These are phyloP conservation scores for Talaromyces nanjingensis DNA, from an alignment of 495 filamentous ascomycete genomes.

Conservation along the genomic window DNA sequence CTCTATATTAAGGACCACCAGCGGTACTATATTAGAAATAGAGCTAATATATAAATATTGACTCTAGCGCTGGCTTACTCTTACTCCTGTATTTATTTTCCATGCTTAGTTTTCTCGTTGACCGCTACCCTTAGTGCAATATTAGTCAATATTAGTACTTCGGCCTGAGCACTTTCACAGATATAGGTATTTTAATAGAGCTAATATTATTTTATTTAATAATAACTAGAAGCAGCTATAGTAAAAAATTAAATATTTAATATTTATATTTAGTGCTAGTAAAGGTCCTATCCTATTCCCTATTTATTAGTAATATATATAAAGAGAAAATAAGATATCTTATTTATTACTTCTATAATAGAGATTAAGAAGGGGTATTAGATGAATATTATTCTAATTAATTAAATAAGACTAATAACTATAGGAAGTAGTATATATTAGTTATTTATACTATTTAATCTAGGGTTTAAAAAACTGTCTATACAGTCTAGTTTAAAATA, in stretches of 20 bases:
- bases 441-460: not conserved
- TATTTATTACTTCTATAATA: not conserved
- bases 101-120: too few relatives aligned
- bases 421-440: not conserved
- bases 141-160: too few relatives aligned
- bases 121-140: too few relatives aligned
- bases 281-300: not conserved
- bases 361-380: not conserved
- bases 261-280: not conserved
- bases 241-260: not conserved
- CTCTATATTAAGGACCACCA: too few relatives aligned
- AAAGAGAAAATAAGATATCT: not conserved
- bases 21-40: too few relatives aligned
- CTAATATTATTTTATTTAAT: not conserved
- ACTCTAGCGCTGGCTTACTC: too few relatives aligned
- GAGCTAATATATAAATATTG: too few relatives aligned
- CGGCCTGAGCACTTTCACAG: too few relatives aligned
- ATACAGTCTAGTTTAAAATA: not conserved
- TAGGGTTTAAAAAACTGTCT: not conserved
- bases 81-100: too few relatives aligned
- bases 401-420: not conserved
- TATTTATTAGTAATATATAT: not conserved
- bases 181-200: not conserved
- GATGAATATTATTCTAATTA: not conserved
- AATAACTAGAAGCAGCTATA: not conserved